Conservation (phyloP, 768 basidiomycete species). For the Leccinum imitatum region DNA sequence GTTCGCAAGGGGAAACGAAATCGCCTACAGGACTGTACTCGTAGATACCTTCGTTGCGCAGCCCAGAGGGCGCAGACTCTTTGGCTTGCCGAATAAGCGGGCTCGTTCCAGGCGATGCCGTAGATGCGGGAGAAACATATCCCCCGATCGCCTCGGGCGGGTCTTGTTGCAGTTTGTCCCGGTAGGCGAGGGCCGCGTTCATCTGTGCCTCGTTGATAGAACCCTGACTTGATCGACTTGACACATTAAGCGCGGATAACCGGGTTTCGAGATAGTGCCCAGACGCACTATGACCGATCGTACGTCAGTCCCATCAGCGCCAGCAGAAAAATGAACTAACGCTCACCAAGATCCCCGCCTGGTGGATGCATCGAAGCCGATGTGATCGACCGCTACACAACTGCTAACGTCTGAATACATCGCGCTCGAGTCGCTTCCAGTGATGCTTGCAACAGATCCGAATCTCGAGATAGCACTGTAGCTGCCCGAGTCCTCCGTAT, state of each 20-base stretch:
- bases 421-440: constrained; percentile 58
- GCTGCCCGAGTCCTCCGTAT: constrained; percentile 51
- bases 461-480: constrained; percentile 53
- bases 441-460: constrained; percentile 58
- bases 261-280: constrained; percentile 31
- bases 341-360: constrained; percentile 35
- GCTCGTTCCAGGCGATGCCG: constrained; percentile 41
- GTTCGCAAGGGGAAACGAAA: background rate
- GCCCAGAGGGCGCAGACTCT: constrained; percentile 19
- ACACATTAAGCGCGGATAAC: constrained; percentile 33
- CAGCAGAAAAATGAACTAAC: constrained; percentile 7
- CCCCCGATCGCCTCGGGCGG: constrained; percentile 24
- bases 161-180: constrained; percentile 30
- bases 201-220: constrained; percentile 33
- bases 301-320: constrained; percentile 27
- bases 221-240: constrained; percentile 32
- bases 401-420: constrained; percentile 48
- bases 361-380: constrained; percentile 33
- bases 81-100: constrained; percentile 30
- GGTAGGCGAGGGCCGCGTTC: constrained; percentile 22
- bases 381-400: constrained; percentile 32
- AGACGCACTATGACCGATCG: constrained; percentile 26
- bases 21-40: constrained; percentile 26
- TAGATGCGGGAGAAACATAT: constrained; percentile 46
- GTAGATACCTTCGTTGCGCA: constrained; percentile 29